These are phyloP conservation scores for Boletus tomentosulus DNA, from an alignment of 768 basidiomycete species.

Conservation along the genomic window DNA sequence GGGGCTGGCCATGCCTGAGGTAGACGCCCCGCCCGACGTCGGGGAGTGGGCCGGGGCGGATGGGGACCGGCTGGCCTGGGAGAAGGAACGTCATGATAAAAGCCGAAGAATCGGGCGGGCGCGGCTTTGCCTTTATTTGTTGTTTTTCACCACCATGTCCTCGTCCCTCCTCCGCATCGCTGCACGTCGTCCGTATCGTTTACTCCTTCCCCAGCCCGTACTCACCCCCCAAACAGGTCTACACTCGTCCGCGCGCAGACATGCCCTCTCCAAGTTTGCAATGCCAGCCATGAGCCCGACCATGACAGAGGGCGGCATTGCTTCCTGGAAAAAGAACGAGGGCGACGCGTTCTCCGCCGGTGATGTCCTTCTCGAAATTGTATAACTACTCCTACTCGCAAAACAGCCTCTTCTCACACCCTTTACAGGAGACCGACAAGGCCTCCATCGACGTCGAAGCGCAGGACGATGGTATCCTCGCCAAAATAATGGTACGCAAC, in stretches of 20 bases:
- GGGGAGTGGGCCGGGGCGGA: constrained; percentile 51
- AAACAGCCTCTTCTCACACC: constrained; percentile 6
- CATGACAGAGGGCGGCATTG: constrained; percentile 99
- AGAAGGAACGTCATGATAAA: constrained; percentile 42
- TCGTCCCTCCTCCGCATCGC: constrained; percentile 60
- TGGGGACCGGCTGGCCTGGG: constrained; percentile 73
- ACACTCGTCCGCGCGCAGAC: constrained; percentile 73
- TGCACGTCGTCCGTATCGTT: constrained; percentile 52
- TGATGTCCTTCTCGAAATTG: constrained; percentile 95
- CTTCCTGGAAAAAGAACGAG: constrained; percentile 95
- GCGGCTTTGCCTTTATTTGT: constrained; percentile 29
- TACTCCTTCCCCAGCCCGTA: neutral
- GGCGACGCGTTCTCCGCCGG: constrained; percentile 86
- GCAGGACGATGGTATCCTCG: constrained; percentile 94
- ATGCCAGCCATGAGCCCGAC: constrained; percentile 99
- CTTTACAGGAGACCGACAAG: constrained; percentile 94
- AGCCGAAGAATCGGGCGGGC: constrained; percentile 10
- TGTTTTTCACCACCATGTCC: constrained; percentile 44
- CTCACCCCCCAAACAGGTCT: constrained; percentile 49
- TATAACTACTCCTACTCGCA: constrained; percentile 35
- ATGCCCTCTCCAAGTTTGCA: constrained; percentile 81
- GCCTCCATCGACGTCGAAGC: constrained; percentile 99
- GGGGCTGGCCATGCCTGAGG: constrained; percentile 52
- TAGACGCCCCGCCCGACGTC: constrained; percentile 68
- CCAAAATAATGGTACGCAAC: constrained; percentile 86